phyloP scores from a whole-genome alignment of 495 filamentous ascomycete species.

The Parathielavia appendiculata region DNA sequence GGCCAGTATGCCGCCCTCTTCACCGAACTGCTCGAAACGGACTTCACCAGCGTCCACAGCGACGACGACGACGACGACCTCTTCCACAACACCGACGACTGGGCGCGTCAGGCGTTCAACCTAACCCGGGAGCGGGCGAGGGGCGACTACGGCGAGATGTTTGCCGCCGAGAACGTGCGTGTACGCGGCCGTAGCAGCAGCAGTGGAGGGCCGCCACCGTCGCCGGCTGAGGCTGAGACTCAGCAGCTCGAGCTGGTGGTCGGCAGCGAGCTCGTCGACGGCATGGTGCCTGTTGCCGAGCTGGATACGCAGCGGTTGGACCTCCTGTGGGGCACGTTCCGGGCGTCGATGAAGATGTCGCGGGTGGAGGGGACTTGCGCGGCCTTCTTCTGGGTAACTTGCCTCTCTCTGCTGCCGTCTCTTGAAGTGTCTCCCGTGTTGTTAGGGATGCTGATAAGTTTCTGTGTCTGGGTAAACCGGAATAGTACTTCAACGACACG shows the following conservation, averaged over 20 bases:
- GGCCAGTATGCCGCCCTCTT: conserved; percentile 51
- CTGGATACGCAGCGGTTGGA: conserved; percentile 53
- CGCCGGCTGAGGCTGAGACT: conserved; percentile 26
- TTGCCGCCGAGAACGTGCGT: conserved; percentile 46
- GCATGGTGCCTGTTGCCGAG: conserved; percentile 56
- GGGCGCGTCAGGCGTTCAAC: conserved; percentile 61
- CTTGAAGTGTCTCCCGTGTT: too few species aligned
- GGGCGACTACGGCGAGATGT: conserved; percentile 63
- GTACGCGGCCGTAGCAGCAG: conserved; percentile 46
- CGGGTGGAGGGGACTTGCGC: conserved; percentile 59
- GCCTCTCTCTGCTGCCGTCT: background rate
- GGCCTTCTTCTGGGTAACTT: conserved; percentile 70
- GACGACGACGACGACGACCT: conserved; percentile 20
- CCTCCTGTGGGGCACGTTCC: conserved; percentile 59
- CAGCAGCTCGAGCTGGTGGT: conserved; percentile 57
- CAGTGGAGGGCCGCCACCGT: conserved; percentile 31
- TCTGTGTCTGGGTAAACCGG: background rate
- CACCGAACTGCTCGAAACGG: conserved; percentile 63
- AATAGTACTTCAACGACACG: conserved; percentile 68
- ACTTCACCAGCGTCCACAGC: conserved; percentile 52
- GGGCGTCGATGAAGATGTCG: conserved; percentile 60
- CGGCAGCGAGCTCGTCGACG: conserved; percentile 39
- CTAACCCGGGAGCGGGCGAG: conserved; percentile 46
- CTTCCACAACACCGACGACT: conserved; percentile 49
- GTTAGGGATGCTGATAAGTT: background rate